These are phyloP conservation scores for Waltergamsia citrina DNA, from an alignment of 2,329 filamentous ascomycete species.

Conservation along the genomic window DNA sequence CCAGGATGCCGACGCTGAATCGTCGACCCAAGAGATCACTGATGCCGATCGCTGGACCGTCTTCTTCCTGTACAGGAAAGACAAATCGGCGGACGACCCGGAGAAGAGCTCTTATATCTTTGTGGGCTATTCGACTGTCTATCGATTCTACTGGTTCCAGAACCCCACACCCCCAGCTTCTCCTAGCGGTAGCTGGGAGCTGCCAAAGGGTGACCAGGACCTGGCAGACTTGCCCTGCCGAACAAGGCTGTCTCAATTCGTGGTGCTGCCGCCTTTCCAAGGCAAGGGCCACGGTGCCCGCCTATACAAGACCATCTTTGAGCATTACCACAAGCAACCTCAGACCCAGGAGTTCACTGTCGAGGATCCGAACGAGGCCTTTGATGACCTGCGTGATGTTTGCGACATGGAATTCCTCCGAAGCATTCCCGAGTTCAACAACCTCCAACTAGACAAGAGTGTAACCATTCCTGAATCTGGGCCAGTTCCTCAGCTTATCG, in stretches of 20 bases:
- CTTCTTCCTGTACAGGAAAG: conserved; percentile 75
- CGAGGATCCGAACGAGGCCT: conserved; percentile 85
- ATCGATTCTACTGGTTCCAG: conserved; percentile 68
- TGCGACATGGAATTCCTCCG: conserved; percentile 62
- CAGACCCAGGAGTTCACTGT: conserved; percentile 79
- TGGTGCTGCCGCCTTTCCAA: conserved; percentile 85
- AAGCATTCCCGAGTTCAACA: conserved; percentile 44
- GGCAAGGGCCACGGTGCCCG: conserved; percentile 66
- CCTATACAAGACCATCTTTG: conserved; percentile 75
- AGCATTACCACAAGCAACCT: conserved; percentile 53
- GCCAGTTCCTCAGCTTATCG: conserved; percentile 38
- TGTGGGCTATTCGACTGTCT: conserved; percentile 83
- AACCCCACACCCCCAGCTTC: conserved; percentile 32
- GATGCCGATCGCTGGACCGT: conserved; percentile 81
- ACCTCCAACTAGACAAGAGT: conserved; percentile 43
- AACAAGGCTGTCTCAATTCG: conserved; percentile 83
- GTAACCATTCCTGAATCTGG: conserved; percentile 39
- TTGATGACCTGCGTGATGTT: conserved; percentile 70
- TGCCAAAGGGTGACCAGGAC: conserved; percentile 33
- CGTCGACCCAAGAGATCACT: conserved; percentile 57
- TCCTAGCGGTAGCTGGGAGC: conserved; percentile 29
- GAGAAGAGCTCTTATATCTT: conserved; percentile 62
- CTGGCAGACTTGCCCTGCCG: conserved; percentile 61
- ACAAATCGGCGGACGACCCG: conserved; percentile 26
- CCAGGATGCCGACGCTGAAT: conserved; percentile 31